phyloP scores from a whole-genome alignment of 2,329 filamentous ascomycete species.

The Monilinia laxa region DNA sequence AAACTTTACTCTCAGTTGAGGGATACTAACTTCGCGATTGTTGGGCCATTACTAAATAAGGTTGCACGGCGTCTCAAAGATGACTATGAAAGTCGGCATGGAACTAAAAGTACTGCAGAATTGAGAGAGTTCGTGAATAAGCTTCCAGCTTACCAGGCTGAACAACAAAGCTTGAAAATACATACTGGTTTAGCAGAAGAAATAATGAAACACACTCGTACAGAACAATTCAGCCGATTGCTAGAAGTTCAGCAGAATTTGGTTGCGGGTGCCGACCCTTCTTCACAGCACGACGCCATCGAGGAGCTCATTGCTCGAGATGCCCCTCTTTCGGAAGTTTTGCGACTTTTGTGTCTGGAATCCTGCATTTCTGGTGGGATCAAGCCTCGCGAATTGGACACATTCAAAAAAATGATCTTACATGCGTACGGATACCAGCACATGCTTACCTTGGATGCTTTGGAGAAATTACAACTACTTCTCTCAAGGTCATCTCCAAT shows the following conservation, averaged over 20 bases:
- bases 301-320: constrained; percentile 93
- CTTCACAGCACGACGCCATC: constrained; percentile 83
- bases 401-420: constrained; percentile 81
- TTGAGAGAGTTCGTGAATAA: constrained; percentile 94
- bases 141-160: constrained; percentile 85
- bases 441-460: constrained; percentile 78
- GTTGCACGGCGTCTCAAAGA: constrained; percentile 81
- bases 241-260: constrained; percentile 96
- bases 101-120: constrained; percentile 83
- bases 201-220: constrained; percentile 88
- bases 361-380: constrained; percentile 88
- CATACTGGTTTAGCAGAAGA: constrained; percentile 93
- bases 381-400: constrained; percentile 83
- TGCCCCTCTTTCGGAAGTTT: constrained; percentile 74
- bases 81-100: constrained; percentile 86
- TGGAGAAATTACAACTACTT: constrained; percentile 89
- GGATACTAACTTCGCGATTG: constrained; percentile 92
- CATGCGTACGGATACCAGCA: constrained; percentile 96
- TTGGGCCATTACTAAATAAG: constrained; percentile 85
- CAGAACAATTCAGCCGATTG: constrained; percentile 82
- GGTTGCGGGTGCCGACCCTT: constrained; percentile 84
- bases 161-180: constrained; percentile 87
- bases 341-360: constrained; percentile 86
- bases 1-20: constrained; percentile 84
- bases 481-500: constrained; percentile 73